Conservation (phyloP, 2,329 filamentous ascomycete genomes). For the Gyromitra esculenta region DNA sequence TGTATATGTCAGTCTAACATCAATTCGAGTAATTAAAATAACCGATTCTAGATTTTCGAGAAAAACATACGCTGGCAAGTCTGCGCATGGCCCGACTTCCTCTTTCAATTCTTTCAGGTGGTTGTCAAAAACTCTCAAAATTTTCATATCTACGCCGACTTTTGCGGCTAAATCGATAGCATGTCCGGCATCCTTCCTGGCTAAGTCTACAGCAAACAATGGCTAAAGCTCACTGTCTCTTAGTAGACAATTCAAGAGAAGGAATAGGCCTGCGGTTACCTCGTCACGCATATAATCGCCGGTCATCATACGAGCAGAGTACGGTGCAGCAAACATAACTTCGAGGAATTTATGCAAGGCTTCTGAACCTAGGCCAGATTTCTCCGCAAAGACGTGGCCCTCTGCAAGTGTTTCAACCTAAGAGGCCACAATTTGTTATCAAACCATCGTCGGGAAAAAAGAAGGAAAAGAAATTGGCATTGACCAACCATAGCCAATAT, state of each 20-base stretch:
- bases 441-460: neutral
- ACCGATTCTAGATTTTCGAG: constrained; percentile 63
- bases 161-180: constrained; percentile 73
- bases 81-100: constrained; percentile 74
- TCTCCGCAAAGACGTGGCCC: constrained; percentile 81
- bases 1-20: neutral
- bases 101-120: constrained; percentile 77
- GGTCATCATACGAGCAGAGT: constrained; percentile 76
- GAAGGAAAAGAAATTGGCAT: no score
- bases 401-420: constrained; percentile 77
- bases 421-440: neutral
- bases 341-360: constrained; percentile 72
- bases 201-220: constrained; percentile 83
- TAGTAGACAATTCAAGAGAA: constrained; percentile 5
- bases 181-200: constrained; percentile 82
- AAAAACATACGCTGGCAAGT: constrained; percentile 64
- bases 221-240: constrained; percentile 63
- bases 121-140: constrained; percentile 73
- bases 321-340: constrained; percentile 77
- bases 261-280: constrained; percentile 45
- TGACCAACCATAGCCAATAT: constrained; percentile 74
- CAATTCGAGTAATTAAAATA: neutral
- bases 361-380: constrained; percentile 76
- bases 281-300: constrained; percentile 78
- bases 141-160: constrained; percentile 71